Percentiles rank a stretch among this genome's conserved stretches.
Evolutionary conservation across 1,139 yeast genomes (phyloP).

Genomic region (Suhomyces yuchorum): DNA sequence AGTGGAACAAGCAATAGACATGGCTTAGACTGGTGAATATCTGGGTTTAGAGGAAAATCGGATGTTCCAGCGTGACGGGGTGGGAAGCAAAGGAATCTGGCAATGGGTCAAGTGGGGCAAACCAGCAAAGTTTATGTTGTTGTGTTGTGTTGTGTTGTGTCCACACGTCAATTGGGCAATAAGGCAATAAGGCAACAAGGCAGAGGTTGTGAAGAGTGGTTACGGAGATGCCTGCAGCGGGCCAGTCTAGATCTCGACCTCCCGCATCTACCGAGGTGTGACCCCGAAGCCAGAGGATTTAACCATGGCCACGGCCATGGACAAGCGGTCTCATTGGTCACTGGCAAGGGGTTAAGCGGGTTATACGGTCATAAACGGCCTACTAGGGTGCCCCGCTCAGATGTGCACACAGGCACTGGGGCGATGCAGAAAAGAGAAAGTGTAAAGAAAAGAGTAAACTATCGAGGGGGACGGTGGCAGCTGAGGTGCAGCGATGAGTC

Average conservation of each 20-base stretch:
- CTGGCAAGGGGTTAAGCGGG: slow-evolving; percentile 1
- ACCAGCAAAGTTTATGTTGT: too few relatives aligned
- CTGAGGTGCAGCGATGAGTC: too few relatives aligned
- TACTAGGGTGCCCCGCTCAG: neutral
- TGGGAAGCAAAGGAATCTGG: too few relatives aligned
- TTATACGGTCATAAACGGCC: neutral
- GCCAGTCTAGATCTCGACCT: slow-evolving; percentile 3
- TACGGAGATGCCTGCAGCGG: neutral
- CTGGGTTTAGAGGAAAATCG: neutral
- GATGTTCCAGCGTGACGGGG: too few relatives aligned
- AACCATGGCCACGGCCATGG: slow-evolving; percentile 3
- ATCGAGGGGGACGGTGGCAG: neutral
- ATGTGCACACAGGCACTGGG: neutral
- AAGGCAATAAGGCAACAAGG: neutral
- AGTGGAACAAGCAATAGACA: slow-evolving; percentile 9
- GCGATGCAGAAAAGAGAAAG: neutral
- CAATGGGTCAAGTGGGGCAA: too few relatives aligned
- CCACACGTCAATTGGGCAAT: neutral
- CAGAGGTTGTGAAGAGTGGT: neutral
- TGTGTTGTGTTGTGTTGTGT: too few relatives aligned
- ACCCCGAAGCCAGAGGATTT: slow-evolving; percentile 1
- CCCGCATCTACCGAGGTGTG: slow-evolving; percentile 6
- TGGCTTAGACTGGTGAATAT: neutral
- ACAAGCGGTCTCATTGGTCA: neutral
- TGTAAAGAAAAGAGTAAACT: too few relatives aligned